phyloP scores from a whole-genome alignment of 306 rosid species.

The Gastrolobium villosum region DNA sequence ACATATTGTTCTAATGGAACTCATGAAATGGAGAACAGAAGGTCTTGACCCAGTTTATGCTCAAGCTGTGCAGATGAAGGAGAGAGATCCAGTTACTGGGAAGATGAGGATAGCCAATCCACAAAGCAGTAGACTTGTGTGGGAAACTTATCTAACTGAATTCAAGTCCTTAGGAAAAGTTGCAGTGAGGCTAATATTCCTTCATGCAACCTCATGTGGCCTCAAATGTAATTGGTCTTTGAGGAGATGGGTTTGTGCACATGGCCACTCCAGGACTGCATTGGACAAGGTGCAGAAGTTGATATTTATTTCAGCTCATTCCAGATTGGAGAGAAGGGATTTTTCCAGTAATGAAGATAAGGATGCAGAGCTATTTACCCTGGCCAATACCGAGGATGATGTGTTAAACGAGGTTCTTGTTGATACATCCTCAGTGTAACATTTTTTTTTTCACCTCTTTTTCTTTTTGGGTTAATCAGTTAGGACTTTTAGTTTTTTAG shows the following conservation, averaged over 20 bases:
- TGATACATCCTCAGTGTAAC: constrained; percentile 66
- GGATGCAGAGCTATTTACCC: constrained; percentile 60
- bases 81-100: constrained; percentile 65
- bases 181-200: constrained; percentile 76
- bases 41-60: constrained; percentile 79
- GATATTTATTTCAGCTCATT: constrained; percentile 76
- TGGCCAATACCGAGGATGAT: constrained; percentile 64
- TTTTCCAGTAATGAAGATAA: constrained; percentile 62
- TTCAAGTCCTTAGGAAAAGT: constrained; percentile 72
- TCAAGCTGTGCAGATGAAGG: constrained; percentile 72
- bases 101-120: constrained; percentile 71
- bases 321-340: constrained; percentile 66
- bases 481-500: constrained; percentile 55
- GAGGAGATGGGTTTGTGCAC: constrained; percentile 64
- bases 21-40: constrained; percentile 82
- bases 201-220: constrained; percentile 73
- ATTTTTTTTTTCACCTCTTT: constrained; percentile 31
- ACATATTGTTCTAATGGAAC: constrained; percentile 73
- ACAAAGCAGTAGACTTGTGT: constrained; percentile 73
- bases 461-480: constrained; percentile 42
- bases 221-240: constrained; percentile 66
- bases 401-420: constrained; percentile 70
- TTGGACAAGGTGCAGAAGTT: constrained; percentile 64
- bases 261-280: constrained; percentile 60
- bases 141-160: constrained; percentile 71